Conservation (phyloP, 352 stramenopile genomes). For the Phytopythium ostracodes region DNA sequence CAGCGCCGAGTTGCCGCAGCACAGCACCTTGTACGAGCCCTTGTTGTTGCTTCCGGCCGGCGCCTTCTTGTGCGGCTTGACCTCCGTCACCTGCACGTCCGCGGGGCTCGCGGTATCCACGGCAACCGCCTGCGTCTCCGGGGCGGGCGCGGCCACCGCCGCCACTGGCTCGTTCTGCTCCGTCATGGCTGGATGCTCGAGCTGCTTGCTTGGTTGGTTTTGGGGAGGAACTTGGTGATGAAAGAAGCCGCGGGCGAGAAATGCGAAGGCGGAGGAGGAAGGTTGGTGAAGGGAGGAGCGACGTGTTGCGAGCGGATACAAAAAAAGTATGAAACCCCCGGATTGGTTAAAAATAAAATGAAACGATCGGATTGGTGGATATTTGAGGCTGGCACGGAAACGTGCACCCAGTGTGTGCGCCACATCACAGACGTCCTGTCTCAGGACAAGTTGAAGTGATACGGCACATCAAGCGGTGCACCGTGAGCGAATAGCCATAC, state of each 20-base stretch:
- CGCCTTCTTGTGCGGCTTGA: constrained; percentile 53
- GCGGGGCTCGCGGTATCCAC: constrained; percentile 18
- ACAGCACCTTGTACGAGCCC: constrained; percentile 40
- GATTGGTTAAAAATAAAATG: constrained; percentile 6
- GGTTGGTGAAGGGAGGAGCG: not conserved
- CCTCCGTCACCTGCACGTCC: constrained; percentile 39
- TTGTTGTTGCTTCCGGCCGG: constrained; percentile 18
- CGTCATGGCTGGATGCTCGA: constrained; percentile 1
- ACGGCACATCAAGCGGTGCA: not conserved
- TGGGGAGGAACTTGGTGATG: not conserved
- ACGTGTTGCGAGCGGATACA: not conserved
- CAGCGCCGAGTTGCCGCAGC: constrained; percentile 69
- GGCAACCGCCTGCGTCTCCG: too few relatives aligned
- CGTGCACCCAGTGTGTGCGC: not conserved
- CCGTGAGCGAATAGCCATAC: not conserved
- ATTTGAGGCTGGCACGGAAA: not conserved
- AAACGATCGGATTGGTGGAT: not conserved
- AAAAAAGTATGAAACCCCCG: not conserved
- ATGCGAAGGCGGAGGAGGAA: not conserved
- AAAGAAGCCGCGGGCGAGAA: not conserved
- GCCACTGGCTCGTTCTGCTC: not conserved
- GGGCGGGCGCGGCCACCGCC: not conserved
- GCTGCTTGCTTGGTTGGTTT: not conserved
- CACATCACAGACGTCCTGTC: constrained; percentile 1
- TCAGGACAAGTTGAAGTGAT: not conserved